A percentile compares a stretch with the other conserved stretches of the same genome.
Conservation (phyloP, 257 asterid species). For the Solanum chmielewskii region DNA sequence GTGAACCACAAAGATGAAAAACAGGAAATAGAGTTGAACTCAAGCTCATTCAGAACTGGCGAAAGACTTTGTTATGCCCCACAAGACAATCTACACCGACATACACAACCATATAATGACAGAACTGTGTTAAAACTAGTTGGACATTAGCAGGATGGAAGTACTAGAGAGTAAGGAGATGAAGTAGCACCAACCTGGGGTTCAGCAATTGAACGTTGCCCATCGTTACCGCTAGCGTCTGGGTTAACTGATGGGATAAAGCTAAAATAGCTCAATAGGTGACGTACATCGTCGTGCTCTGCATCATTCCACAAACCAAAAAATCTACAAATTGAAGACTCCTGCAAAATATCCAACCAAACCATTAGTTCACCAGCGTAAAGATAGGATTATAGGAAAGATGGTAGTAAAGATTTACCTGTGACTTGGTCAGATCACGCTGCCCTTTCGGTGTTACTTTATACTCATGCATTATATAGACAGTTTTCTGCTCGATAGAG, state of each 20-base stretch:
- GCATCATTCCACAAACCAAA: slow-evolving; percentile 11
- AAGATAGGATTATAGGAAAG: background rate
- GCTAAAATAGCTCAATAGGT: background rate
- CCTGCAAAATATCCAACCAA: slow-evolving; percentile 48
- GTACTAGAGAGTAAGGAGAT: background rate
- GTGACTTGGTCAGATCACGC: slow-evolving; percentile 6
- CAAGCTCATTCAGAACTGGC: background rate
- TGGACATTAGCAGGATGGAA: background rate
- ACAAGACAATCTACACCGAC: background rate
- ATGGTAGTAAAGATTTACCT: slow-evolving; percentile 25
- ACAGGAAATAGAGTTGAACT: background rate
- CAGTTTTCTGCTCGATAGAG: slow-evolving; percentile 21
- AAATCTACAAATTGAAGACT: slow-evolving; percentile 40
- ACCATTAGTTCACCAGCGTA: slow-evolving; percentile 14
- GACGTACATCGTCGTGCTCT: background rate
- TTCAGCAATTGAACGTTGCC: slow-evolving; percentile 6
- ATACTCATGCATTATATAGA: slow-evolving; percentile 60
- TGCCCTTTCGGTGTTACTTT: slow-evolving; percentile 15
- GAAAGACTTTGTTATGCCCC: background rate
- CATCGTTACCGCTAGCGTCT: background rate
- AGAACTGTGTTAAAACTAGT: background rate
- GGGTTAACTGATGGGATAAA: slow-evolving; percentile 6
- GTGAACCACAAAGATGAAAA: background rate
- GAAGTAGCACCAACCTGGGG: slow-evolving; percentile 26
- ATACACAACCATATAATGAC: background rate